These are phyloP conservation scores for Remersonia thermophila DNA, from an alignment of 2,329 filamentous ascomycete species.

Conservation along the genomic window DNA sequence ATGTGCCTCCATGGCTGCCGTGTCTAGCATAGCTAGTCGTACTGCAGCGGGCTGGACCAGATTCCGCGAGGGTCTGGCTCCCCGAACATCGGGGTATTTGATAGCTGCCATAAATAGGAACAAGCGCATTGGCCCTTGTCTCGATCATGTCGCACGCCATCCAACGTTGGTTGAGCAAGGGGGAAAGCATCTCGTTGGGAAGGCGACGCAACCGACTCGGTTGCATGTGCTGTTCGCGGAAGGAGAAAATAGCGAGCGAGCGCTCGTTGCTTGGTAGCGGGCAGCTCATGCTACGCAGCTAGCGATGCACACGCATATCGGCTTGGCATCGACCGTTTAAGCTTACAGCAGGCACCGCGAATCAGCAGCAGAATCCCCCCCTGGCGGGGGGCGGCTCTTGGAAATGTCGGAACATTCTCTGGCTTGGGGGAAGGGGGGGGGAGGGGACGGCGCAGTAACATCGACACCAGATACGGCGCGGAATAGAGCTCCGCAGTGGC, in stretches of 20 bases:
- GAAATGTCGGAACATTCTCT: slow-evolving; percentile 3
- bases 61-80: slow-evolving; percentile 1
- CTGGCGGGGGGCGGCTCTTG: neutral
- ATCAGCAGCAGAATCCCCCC: neutral
- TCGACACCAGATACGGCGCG: slow-evolving; percentile 10
- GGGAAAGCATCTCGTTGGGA: too few relatives aligned
- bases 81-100: slow-evolving; percentile 1
- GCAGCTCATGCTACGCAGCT: neutral
- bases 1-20: too few relatives aligned
- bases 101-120: slow-evolving; percentile 13
- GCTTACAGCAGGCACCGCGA: slow-evolving; percentile 3
- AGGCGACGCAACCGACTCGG: neutral
- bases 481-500: slow-evolving; percentile 10
- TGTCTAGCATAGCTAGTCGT: too few relatives aligned
- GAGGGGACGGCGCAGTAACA: slow-evolving; percentile 9
- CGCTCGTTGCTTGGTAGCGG: neutral
- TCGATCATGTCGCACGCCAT: slow-evolving; percentile 10
- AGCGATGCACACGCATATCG: neutral
- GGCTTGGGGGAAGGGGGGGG: slow-evolving; percentile 5
- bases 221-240: neutral
- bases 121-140: neutral
- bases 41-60: too few relatives aligned
- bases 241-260: neutral
- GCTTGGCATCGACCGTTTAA: slow-evolving; percentile 1
- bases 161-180: slow-evolving; percentile 4